phyloP scores from a whole-genome alignment of 306 rosid species.

The Neltuma alba region DNA sequence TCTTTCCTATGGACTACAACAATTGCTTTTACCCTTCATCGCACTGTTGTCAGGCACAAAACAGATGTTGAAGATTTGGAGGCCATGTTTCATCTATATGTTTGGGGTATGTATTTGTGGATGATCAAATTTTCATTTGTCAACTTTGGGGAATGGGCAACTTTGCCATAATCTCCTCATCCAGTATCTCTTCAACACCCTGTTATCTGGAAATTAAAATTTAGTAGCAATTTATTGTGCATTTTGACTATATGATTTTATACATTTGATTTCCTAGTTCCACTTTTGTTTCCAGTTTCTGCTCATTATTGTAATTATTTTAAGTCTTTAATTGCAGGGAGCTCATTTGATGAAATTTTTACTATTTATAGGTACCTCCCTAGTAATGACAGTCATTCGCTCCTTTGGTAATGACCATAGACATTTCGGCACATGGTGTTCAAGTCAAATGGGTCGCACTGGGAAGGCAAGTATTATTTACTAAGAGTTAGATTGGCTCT shows the following conservation, averaged over 20 bases:
- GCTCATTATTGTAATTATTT: conserved; percentile 15
- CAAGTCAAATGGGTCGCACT: conserved; percentile 74
- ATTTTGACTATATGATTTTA: conserved; percentile 24
- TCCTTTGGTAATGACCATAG: conserved; percentile 89
- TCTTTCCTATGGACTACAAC: conserved; percentile 99
- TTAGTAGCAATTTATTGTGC: conserved; percentile 18
- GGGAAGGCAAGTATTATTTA: conserved; percentile 77
- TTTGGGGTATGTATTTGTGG: conserved; percentile 79
- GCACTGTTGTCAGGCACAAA: conserved; percentile 93
- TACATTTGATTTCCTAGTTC: conserved; percentile 22
- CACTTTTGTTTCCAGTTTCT: conserved; percentile 14
- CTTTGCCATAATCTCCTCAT: conserved; percentile 29
- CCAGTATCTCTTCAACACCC: conserved; percentile 8
- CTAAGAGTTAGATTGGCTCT: conserved; percentile 3
- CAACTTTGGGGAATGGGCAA: conserved; percentile 17
- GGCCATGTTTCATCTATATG: conserved; percentile 96
- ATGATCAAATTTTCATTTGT: conserved; percentile 27
- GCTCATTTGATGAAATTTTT: conserved; percentile 36
- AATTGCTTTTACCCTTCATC: conserved; percentile 96
- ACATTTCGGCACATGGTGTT: conserved; percentile 83
- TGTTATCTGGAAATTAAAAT: conserved; percentile 25
- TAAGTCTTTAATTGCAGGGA: conserved; percentile 4
- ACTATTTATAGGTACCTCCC: conserved; percentile 69
- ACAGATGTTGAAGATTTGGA: conserved; percentile 97
- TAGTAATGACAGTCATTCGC: conserved; percentile 84